phyloP scores from a whole-genome alignment of 148 eudicot genomes.

The Chenopodium quinoa region DNA sequence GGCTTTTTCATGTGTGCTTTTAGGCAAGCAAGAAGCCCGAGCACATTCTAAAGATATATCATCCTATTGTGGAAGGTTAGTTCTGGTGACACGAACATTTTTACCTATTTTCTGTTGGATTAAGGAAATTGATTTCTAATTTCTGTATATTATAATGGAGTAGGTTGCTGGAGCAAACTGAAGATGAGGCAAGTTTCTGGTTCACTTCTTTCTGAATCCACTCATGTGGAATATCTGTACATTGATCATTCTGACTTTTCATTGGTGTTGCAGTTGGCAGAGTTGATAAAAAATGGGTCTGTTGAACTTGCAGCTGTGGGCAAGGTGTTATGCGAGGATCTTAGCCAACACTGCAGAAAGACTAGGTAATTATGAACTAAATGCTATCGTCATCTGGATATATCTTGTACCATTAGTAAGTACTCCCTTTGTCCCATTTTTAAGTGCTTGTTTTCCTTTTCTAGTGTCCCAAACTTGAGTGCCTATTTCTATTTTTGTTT shows the following conservation, averaged over 20 bases:
- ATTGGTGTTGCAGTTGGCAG: conserved; percentile 59
- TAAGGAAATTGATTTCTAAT: conserved; percentile 5
- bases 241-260: neutral
- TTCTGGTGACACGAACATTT: neutral
- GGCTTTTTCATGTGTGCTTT: conserved; percentile 13
- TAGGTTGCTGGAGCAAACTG: conserved; percentile 96
- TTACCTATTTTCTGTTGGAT: neutral
- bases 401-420: neutral
- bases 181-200: conserved; percentile 69
- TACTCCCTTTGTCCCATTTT: too few species aligned
- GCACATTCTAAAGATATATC: conserved; percentile 93
- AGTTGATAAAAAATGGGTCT: conserved; percentile 71
- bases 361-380: conserved; percentile 40
- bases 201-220: conserved; percentile 11
- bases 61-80: conserved; percentile 92
- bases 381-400: neutral
- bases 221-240: neutral
- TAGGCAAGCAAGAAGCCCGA: conserved; percentile 90
- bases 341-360: conserved; percentile 66
- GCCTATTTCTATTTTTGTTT: too few species aligned
- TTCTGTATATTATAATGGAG: conserved; percentile 16
- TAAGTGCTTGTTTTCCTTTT: too few species aligned
- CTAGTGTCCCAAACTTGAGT: too few species aligned
- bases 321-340: conserved; percentile 73
- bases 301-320: conserved; percentile 72